These are phyloP conservation scores for Mrakia blollopis DNA, from an alignment of 768 basidiomycete species.

Conservation along the genomic window DNA sequence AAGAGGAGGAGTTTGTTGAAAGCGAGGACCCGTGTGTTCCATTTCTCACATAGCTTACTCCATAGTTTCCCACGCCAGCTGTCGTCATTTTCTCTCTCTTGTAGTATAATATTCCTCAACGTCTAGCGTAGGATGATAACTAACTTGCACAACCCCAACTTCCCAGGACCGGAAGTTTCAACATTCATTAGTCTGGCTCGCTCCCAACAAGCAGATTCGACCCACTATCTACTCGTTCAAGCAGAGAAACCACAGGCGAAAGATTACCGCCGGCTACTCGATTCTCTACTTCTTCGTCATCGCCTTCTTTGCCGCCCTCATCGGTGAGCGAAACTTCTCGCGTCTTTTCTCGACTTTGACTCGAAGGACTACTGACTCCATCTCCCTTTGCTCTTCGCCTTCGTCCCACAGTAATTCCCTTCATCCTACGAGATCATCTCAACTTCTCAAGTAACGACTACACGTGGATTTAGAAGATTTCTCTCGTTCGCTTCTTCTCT, in stretches of 20 bases:
- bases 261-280: slow-evolving; percentile 59
- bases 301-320: slow-evolving; percentile 30
- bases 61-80: too few relatives aligned
- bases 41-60: too few relatives aligned
- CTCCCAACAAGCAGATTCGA: slow-evolving; percentile 88
- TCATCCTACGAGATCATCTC: slow-evolving; percentile 12
- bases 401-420: slow-evolving; percentile 7
- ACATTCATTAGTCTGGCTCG: slow-evolving; percentile 82
- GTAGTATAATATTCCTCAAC: too few relatives aligned
- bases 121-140: too few relatives aligned
- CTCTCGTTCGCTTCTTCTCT: background rate
- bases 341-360: too few relatives aligned
- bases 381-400: too few relatives aligned
- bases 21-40: too few relatives aligned
- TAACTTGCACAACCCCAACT: too few relatives aligned
- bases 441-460: background rate
- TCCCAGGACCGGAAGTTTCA: too few relatives aligned
- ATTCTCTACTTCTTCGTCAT: slow-evolving; percentile 21
- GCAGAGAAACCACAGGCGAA: slow-evolving; percentile 80
- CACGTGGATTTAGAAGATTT: slow-evolving; percentile 15
- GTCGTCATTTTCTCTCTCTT: too few relatives aligned
- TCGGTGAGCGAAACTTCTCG: background rate
- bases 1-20: too few relatives aligned
- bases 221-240: slow-evolving; percentile 85
- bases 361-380: too few relatives aligned